Evolutionary conservation across 1,139 yeast species (phyloP).

Genomic region (Pichia norvegensis): DNA sequence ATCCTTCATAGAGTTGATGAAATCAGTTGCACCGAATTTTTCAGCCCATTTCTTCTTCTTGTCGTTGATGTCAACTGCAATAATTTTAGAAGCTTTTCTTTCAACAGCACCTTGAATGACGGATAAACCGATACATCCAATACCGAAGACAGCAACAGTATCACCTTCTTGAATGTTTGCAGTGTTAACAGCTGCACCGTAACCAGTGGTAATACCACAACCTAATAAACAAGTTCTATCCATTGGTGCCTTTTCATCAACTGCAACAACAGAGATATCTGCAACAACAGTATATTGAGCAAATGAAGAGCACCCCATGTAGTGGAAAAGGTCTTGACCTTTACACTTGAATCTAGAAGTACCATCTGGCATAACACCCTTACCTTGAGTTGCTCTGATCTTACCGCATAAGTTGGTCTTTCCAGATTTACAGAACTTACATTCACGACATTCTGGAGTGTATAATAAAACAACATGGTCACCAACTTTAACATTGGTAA

Average conservation of each 20-base stretch:
- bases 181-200: conserved; percentile 93
- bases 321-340: conserved; percentile 79
- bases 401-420: conserved; percentile 92
- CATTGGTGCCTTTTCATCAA: conserved; percentile 72
- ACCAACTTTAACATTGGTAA: conserved; percentile 76
- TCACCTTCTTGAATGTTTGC: conserved; percentile 91
- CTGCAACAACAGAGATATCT: conserved; percentile 94
- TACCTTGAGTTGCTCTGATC: conserved; percentile 86
- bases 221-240: conserved; percentile 90
- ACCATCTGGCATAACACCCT: conserved; percentile 94
- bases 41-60: conserved; percentile 77
- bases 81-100: conserved; percentile 74
- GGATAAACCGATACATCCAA: conserved; percentile 93
- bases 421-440: conserved; percentile 92
- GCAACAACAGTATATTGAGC: conserved; percentile 97
- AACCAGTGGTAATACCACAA: conserved; percentile 97
- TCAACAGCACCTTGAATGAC: conserved; percentile 90
- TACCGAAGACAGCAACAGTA: conserved; percentile 93
- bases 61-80: conserved; percentile 82
- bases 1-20: conserved; percentile 66
- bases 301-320: conserved; percentile 97
- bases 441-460: conserved; percentile 93
- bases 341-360: conserved; percentile 78
- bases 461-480: conserved; percentile 87
- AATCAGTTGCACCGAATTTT: conserved; percentile 93